Percentiles rank a stretch among this genome's conserved stretches.
Evolutionary conservation across 2,329 filamentous ascomycete species (phyloP).

Genomic region (Epichloe gansuensis): DNA sequence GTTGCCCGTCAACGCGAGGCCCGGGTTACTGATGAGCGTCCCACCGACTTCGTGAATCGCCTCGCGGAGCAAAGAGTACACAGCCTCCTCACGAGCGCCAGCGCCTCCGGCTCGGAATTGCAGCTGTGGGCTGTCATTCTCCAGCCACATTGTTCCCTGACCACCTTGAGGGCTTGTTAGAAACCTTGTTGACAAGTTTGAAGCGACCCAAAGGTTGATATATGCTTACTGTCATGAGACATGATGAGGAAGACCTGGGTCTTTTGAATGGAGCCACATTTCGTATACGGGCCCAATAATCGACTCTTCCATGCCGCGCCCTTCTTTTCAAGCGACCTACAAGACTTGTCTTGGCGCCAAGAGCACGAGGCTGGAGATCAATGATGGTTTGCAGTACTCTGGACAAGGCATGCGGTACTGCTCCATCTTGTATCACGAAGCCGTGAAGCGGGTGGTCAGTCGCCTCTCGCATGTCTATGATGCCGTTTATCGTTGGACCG

Average conservation of each 20-base stretch:
- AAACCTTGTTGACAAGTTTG: neutral
- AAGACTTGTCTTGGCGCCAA: slow-evolving; percentile 23
- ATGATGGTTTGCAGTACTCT: slow-evolving; percentile 45
- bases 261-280: slow-evolving; percentile 41
- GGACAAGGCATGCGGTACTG: slow-evolving; percentile 44
- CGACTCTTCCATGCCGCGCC: slow-evolving; percentile 28
- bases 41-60: slow-evolving; percentile 48
- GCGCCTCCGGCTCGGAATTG: slow-evolving; percentile 47
- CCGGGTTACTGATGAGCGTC: slow-evolving; percentile 46
- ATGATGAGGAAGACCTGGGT: slow-evolving; percentile 56
- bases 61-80: slow-evolving; percentile 39
- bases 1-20: slow-evolving; percentile 40
- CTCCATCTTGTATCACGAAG: slow-evolving; percentile 53
- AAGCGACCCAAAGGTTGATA: neutral
- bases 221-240: slow-evolving; percentile 45
- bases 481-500: slow-evolving; percentile 50
- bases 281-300: slow-evolving; percentile 46
- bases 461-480: slow-evolving; percentile 44
- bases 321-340: slow-evolving; percentile 4
- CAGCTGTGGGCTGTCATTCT: slow-evolving; percentile 46
- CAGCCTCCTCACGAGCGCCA: slow-evolving; percentile 38
- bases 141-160: slow-evolving; percentile 46
- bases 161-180: slow-evolving; percentile 26
- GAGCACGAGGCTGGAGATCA: slow-evolving; percentile 22
- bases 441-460: slow-evolving; percentile 44